A percentile compares a stretch with the other conserved stretches of the same genome.
Evolutionary conservation across 805 yeast species (phyloP).

Genomic region (Ogataea degrootiae): DNA sequence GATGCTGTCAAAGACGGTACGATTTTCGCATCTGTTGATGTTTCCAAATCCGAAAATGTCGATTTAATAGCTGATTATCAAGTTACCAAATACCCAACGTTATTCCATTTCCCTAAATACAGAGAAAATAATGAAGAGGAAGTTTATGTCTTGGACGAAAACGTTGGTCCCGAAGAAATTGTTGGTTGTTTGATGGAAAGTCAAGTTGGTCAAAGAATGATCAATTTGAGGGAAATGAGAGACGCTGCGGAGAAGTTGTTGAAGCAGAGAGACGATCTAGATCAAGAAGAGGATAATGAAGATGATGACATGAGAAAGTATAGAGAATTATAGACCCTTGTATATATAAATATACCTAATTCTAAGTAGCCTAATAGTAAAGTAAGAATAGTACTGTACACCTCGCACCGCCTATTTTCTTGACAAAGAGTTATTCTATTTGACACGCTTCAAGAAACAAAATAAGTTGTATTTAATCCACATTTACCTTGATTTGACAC

Average conservation of each 20-base stretch:
- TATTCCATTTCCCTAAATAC: slow-evolving; percentile 21
- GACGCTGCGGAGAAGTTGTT: slow-evolving; percentile 22
- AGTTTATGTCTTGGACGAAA: slow-evolving; percentile 14
- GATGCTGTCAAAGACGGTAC: slow-evolving; percentile 16
- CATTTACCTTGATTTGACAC: too few species aligned
- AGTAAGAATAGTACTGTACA: background rate
- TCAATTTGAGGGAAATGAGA: slow-evolving; percentile 24
- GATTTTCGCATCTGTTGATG: slow-evolving; percentile 32
- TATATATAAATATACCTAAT: background rate
- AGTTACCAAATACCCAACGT: slow-evolving; percentile 29
- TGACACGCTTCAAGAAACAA: too few species aligned
- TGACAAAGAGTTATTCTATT: too few species aligned
- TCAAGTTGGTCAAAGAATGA: slow-evolving; percentile 24
- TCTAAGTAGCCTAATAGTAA: background rate
- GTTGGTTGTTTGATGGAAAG: slow-evolving; percentile 26
- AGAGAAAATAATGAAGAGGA: slow-evolving; percentile 11
- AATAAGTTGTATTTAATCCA: too few species aligned
- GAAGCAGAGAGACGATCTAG: slow-evolving; percentile 4
- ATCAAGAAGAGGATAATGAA: slow-evolving; percentile 18
- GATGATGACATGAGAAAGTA: slow-evolving; percentile 15
- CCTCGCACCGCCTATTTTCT: background rate
- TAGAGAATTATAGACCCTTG: slow-evolving; percentile 15
- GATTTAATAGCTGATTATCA: slow-evolving; percentile 24
- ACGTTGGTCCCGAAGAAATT: slow-evolving; percentile 24
- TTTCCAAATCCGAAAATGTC: slow-evolving; percentile 23